Evolutionary conservation across 495 filamentous ascomycete species (phyloP), one percentile per base, ranked within the genome.

Genomic region (Hyaloscypha bicolor): DNA sequence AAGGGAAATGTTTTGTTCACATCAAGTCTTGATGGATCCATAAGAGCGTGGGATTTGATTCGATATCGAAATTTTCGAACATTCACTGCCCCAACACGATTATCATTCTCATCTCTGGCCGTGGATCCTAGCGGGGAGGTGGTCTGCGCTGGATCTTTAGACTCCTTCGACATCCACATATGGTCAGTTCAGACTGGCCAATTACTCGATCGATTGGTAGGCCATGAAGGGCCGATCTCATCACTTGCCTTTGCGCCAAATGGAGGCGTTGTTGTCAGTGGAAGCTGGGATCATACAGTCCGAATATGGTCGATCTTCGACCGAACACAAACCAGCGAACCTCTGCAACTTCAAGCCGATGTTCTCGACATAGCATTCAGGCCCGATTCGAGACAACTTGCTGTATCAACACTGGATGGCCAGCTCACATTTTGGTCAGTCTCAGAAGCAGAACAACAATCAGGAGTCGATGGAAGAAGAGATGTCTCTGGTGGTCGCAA

Each of bases 111-210:
- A 6, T 96, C 89, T 64, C 80, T 99, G 64, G 93, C 95, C 12
- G 93, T 98, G n/a, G 96, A 99, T 72, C 95, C 95, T 5, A 94
- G 91, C 69, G 94, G 94, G 61, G 95, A 99, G 74, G 89, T 99
- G 9, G 88, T 99, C 39, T 97, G 94, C 70, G 95, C 95, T 9
- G 95, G 96, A 1, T 97, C 93, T 32, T 82, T 96, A 14, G 95
- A 97, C 76, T 96, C 92, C 25, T 98, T 98, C 70, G 93, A 98
- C 76, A 92, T 99, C 55, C 93, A 98, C 74, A 89, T 97, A 52
- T 99, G 95, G 95, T 97, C 93, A 42, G 95, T 99, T 21, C 96
- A 99, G 76, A 99, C 95, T 4, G 95, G 95, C 11, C 95, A 99
- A 76, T 82, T 98, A 55, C 86, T 99, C 5, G 95, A 99, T 72